Evolutionary conservation across 2,329 filamentous ascomycete species (phyloP).

Genomic region (Scolecobasidium constrictum): DNA sequence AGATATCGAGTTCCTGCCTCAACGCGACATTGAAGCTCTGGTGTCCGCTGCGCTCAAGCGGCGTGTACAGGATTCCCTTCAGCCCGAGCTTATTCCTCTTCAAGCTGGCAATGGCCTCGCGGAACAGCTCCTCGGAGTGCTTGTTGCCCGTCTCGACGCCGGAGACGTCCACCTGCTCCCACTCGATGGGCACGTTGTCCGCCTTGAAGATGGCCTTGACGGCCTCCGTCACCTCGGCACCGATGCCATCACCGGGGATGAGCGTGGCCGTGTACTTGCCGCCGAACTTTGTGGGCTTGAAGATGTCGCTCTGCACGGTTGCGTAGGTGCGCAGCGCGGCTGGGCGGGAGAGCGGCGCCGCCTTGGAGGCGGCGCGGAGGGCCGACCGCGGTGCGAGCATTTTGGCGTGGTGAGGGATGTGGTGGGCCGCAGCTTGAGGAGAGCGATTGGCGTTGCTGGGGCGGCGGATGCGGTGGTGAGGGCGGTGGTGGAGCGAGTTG

Average conservation of each 20-base stretch:
- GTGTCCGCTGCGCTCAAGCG: conserved; percentile 91
- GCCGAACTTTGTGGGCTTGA: conserved; percentile 98
- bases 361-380: conserved; percentile 1
- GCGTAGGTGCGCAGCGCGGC: conserved; percentile 15
- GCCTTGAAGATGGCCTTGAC: conserved; percentile 99
- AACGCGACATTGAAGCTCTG: conserved; percentile 99
- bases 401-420: background rate
- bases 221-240: conserved; percentile 92
- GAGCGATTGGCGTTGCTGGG: background rate
- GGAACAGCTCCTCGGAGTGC: conserved; percentile 89
- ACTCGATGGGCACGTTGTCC: conserved; percentile 96
- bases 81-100: conserved; percentile 98
- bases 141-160: conserved; percentile 78
- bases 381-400: conserved; percentile 4
- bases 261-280: conserved; percentile 98
- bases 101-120: conserved; percentile 87
- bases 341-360: background rate
- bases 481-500: background rate
- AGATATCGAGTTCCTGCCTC: conserved; percentile 98
- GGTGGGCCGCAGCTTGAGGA: background rate
- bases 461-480: background rate
- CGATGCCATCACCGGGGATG: conserved; percentile 96
- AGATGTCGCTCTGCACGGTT: conserved; percentile 86
- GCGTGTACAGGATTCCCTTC: conserved; percentile 98
- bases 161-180: conserved; percentile 95